Base-by-base conservation (phyloP, 495 filamentous ascomycete genomes). In the Glutinoglossum americanum region DNA sequence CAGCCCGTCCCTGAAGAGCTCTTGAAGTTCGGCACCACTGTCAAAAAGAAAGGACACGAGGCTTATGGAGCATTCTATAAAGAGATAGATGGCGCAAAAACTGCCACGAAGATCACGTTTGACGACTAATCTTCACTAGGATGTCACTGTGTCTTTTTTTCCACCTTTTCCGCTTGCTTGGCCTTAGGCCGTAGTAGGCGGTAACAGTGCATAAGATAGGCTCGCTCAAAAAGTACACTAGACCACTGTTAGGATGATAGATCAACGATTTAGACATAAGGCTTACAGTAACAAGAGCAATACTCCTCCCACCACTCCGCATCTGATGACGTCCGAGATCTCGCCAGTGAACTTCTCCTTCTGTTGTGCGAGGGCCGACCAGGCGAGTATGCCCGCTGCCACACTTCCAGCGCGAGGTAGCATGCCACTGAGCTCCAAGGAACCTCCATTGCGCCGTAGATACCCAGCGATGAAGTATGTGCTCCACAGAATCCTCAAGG, bases 21-120 rank as follows among this genome's bases (percentile, higher is more conserved):
- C 37, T 68, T 95, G 60, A 94, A 92, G 65, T 98, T 94, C 61
- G 92, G 92, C 56, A 90, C 85, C n/a, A 96, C 89, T 15, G 92
- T 98, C 32, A 97, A 96, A 77, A 94, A 93, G 76, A 97, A 96
- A 85, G 80, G 78, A 45, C 90, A 98, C 69, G 84, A 84, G 56
- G 81, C 81, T 9, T 98, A 96, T 66, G 92, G 92, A 48, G 85
- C 87, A 0, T 96, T 95, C 64, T 93, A 80, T 73, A 94, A 89
- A 67, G 85, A 95, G 44, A 62, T 69, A 39, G 84, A 84, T 59
- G 79, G 77, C 55, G 81, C 74, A 66, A 86, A 89, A 72, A 79
- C 84, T 66, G 85, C 84, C 0, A 93, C 83, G 58, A 97, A 94
- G 75, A 96, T 96, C 65, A 87, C 76, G 35, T 97, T 97, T 68